Conservation (phyloP, 176 grass and related monocot species). For the Juncus effusus region DNA sequence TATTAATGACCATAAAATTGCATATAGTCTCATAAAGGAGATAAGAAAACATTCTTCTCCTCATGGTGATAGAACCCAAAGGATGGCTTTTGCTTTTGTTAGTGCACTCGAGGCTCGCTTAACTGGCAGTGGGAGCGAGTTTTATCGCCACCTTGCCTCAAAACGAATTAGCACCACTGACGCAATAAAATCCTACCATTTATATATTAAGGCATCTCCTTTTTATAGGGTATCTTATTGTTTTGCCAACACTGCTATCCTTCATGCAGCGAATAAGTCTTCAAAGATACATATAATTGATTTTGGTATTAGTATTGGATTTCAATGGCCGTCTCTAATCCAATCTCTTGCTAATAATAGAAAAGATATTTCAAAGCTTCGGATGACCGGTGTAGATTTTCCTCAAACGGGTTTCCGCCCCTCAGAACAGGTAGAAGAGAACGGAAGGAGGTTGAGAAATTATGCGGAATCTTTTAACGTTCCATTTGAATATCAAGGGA, state of each 20-base stretch:
- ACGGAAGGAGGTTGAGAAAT: slow-evolving; percentile 27
- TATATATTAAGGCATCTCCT: slow-evolving; percentile 22
- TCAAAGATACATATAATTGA: slow-evolving; percentile 29
- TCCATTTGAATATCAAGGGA: slow-evolving; percentile 40
- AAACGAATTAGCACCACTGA: slow-evolving; percentile 31
- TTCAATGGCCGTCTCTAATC: slow-evolving; percentile 23
- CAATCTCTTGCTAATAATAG: background rate
- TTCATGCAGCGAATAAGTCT: slow-evolving; percentile 2
- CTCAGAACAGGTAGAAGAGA: slow-evolving; percentile 32
- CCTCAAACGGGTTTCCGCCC: slow-evolving; percentile 36
- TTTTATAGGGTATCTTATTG: background rate
- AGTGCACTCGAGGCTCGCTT: slow-evolving; percentile 39
- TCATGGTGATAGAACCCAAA: slow-evolving; percentile 21
- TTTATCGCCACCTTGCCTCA: slow-evolving; percentile 18
- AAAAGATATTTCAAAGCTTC: slow-evolving; percentile 15
- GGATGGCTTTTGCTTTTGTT: slow-evolving; percentile 25
- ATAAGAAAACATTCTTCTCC: slow-evolving; percentile 34
- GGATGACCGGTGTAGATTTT: slow-evolving; percentile 28
- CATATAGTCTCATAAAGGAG: slow-evolving; percentile 23
- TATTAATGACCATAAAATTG: slow-evolving; percentile 24
- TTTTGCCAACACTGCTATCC: slow-evolving; percentile 10
- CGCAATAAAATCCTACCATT: slow-evolving; percentile 29
- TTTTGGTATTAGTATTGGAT: slow-evolving; percentile 24
- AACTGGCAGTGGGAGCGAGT: slow-evolving; percentile 29
- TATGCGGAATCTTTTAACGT: slow-evolving; percentile 39